phyloP scores from a whole-genome alignment of 768 basidiomycete genomes.

The Lenzites betulinus region DNA sequence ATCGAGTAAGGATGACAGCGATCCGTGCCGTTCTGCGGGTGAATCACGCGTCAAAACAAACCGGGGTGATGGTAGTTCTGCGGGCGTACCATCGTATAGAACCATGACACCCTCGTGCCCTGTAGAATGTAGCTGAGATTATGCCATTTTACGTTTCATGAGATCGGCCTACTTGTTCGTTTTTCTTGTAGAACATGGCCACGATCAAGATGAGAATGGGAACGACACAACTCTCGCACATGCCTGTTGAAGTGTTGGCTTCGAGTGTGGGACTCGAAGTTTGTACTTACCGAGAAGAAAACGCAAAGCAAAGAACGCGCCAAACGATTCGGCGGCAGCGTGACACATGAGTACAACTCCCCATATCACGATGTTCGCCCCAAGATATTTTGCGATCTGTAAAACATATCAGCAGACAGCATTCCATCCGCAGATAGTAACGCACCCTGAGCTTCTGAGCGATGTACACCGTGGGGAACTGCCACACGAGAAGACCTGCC shows the following conservation, averaged over 20 bases:
- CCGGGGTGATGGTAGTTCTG: too few relatives aligned
- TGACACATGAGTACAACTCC: slow-evolving; percentile 62
- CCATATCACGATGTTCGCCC: slow-evolving; percentile 62
- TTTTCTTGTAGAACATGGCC: slow-evolving; percentile 70
- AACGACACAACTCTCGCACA: slow-evolving; percentile 68
- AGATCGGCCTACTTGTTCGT: slow-evolving; percentile 69
- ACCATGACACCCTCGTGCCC: slow-evolving; percentile 62
- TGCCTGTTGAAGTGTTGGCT: slow-evolving; percentile 41
- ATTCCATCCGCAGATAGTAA: too few relatives aligned
- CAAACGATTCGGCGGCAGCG: slow-evolving; percentile 55
- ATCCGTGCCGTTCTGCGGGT: slow-evolving; percentile 51
- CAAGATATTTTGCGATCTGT: slow-evolving; percentile 51
- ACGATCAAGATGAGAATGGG: slow-evolving; percentile 64
- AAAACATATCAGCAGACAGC: neutral
- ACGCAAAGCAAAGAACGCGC: slow-evolving; percentile 62
- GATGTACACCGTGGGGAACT: slow-evolving; percentile 68
- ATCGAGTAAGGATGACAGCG: too few relatives aligned
- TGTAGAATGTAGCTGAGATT: slow-evolving; percentile 25
- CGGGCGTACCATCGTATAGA: slow-evolving; percentile 59
- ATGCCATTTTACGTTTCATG: too few relatives aligned
- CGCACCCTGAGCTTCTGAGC: slow-evolving; percentile 51
- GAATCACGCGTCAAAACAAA: neutral
- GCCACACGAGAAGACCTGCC: slow-evolving; percentile 57
- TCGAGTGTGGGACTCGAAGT: slow-evolving; percentile 1
- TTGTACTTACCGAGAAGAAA: slow-evolving; percentile 54